Conservation (phyloP, 257 asterid genomes). For the Lithospermum erythrorhizon region DNA sequence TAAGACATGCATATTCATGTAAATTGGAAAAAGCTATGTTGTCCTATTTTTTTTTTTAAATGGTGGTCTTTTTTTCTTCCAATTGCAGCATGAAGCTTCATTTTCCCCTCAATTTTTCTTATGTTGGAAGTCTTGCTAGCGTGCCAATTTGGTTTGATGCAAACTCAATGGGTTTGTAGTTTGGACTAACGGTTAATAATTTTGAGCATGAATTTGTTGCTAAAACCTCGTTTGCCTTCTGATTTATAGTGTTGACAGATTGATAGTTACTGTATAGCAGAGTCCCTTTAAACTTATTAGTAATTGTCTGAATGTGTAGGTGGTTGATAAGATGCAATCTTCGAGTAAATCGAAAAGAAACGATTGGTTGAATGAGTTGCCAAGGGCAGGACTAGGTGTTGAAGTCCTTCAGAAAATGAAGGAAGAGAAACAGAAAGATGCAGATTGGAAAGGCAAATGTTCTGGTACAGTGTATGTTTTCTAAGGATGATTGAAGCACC, state of each 20-base stretch:
- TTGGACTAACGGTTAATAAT: background rate
- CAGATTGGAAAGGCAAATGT: constrained; percentile 90
- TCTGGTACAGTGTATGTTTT: constrained; percentile 98
- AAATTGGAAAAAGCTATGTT: background rate
- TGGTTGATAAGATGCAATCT: constrained; percentile 78
- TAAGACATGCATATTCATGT: background rate
- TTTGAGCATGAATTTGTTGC: background rate
- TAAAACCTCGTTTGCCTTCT: background rate
- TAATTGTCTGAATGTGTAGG: constrained; percentile 31
- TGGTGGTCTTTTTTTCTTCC: background rate
- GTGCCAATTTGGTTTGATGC: background rate
- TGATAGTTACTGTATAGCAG: background rate
- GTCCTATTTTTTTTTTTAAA: no score
- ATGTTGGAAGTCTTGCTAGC: background rate
- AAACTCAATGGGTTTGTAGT: background rate
- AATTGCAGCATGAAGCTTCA: background rate
- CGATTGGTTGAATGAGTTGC: constrained; percentile 80
- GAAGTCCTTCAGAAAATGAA: constrained; percentile 64
- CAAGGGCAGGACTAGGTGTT: constrained; percentile 56
- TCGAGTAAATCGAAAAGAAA: constrained; percentile 77
- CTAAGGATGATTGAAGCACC: constrained; percentile 11
- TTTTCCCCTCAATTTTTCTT: no score
- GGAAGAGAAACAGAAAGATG: constrained; percentile 75
- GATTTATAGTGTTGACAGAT: background rate
- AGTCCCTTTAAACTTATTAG: background rate